Conservation (phyloP, 768 basidiomycete species). For the Rhodotorula taiwanensis region DNA sequence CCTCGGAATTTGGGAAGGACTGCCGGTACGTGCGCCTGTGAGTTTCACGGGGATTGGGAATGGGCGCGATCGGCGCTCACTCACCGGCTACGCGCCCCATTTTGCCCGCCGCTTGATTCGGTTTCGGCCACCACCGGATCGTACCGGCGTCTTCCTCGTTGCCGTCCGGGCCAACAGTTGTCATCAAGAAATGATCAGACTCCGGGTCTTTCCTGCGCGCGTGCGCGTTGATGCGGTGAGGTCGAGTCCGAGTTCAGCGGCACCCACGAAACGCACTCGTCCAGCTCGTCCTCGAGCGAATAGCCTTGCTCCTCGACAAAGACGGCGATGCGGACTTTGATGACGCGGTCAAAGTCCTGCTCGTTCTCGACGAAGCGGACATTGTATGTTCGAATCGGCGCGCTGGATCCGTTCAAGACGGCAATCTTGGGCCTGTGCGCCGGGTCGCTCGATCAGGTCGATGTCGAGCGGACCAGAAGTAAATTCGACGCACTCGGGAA, state of each 20-base stretch:
- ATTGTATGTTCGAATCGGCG: background rate
- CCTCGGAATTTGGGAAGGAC: constrained; percentile 13
- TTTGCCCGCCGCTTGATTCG: constrained; percentile 6
- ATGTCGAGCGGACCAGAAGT: background rate
- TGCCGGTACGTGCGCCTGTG: background rate
- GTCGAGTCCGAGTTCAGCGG: background rate
- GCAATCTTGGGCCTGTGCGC: background rate
- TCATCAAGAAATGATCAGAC: constrained; percentile 23
- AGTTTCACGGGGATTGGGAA: background rate
- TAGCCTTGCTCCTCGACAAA: constrained; percentile 31
- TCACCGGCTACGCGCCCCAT: constrained; percentile 14
- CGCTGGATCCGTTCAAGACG: background rate
- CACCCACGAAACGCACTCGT: constrained; percentile 9
- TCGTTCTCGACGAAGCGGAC: background rate
- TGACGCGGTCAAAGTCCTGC: background rate
- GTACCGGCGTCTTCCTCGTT: constrained; percentile 15
- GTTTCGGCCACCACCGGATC: constrained; percentile 29
- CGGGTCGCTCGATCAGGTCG: background rate
- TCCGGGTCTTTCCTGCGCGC: constrained; percentile 20
- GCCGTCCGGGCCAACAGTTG: background rate
- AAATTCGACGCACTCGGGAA: background rate
- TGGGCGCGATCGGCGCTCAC: too few relatives aligned
- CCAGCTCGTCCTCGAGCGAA: constrained; percentile 32
- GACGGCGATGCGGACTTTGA: constrained; percentile 17
- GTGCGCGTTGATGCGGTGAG: background rate